Percentiles rank a stretch among this genome's conserved stretches.
phyloP scores from a whole-genome alignment of 176 grass and related monocot species.

The Oryza officinalis region DNA sequence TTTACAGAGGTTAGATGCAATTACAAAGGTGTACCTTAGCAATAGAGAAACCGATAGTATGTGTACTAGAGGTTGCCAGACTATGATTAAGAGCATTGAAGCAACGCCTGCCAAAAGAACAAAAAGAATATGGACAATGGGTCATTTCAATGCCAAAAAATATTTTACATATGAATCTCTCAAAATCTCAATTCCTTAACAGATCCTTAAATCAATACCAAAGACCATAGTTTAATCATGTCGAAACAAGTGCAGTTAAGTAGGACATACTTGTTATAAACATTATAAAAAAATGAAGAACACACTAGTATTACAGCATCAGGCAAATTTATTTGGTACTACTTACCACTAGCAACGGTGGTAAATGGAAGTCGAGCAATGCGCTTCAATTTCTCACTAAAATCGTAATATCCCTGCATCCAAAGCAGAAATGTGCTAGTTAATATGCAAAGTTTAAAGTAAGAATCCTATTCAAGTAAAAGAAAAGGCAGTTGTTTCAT shows the following conservation, averaged over 20 bases:
- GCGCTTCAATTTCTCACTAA: constrained; percentile 88
- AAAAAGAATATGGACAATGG: background rate
- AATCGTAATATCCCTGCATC: constrained; percentile 85
- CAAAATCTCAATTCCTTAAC: constrained; percentile 15
- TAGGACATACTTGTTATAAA: background rate
- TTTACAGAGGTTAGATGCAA: constrained; percentile 17
- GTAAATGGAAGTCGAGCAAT: constrained; percentile 84
- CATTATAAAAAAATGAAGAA: constrained; percentile 21
- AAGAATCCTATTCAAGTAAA: background rate
- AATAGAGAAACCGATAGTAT: constrained; percentile 66
- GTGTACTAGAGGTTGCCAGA: constrained; percentile 72
- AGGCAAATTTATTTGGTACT: constrained; percentile 17
- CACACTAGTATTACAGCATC: constrained; percentile 4
- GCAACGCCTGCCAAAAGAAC: constrained; percentile 60
- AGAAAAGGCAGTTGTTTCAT: background rate
- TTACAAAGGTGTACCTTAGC: constrained; percentile 60
- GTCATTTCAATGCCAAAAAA: constrained; percentile 15
- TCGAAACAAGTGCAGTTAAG: constrained; percentile 13
- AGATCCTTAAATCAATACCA: background rate
- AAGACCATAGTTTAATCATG: background rate
- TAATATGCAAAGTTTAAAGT: constrained; percentile 22
- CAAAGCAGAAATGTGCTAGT: constrained; percentile 29
- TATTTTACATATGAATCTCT: background rate
- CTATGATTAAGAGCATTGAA: constrained; percentile 83
- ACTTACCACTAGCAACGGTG: constrained; percentile 77